A percentile compares a stretch with the other conserved stretches of the same genome.
These are phyloP conservation scores for Polygonum aviculare DNA, from an alignment of 148 eudicot species.

Conservation along the genomic window DNA sequence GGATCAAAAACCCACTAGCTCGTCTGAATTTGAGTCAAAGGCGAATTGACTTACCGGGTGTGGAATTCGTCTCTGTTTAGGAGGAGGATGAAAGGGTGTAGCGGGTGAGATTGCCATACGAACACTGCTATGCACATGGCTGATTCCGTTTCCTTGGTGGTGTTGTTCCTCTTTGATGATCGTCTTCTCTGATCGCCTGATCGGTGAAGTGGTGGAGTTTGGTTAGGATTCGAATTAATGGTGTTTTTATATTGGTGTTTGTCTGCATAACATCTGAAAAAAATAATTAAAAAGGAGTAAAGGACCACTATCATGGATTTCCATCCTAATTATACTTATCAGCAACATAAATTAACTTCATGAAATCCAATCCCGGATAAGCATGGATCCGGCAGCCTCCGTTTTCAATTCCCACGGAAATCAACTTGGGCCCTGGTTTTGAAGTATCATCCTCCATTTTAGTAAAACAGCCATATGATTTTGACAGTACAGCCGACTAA, in stretches of 20 bases:
- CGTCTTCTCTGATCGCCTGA: background rate
- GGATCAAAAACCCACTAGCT: background rate
- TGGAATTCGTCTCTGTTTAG: constrained; percentile 81
- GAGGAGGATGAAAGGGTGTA: constrained; percentile 61
- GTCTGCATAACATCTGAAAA: background rate
- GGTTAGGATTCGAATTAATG: background rate
- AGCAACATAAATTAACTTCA: too few relatives aligned
- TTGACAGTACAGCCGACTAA: too few relatives aligned
- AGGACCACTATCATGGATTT: too few relatives aligned
- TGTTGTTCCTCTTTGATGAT: background rate
- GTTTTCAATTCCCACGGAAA: too few relatives aligned
- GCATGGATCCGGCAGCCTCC: too few relatives aligned
- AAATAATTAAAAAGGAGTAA: too few relatives aligned
- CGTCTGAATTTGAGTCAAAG: background rate
- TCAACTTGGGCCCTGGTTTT: too few relatives aligned
- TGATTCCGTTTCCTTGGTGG: background rate
- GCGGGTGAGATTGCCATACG: constrained; percentile 74
- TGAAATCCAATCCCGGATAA: too few relatives aligned
- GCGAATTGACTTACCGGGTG: constrained; percentile 32
- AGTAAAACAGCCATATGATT: too few relatives aligned
- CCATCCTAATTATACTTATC: too few relatives aligned
- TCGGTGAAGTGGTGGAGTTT: background rate
- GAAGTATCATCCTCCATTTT: too few relatives aligned
- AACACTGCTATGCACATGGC: constrained; percentile 77
- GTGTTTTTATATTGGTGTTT: too few relatives aligned